Conservation (phyloP, 2,329 filamentous ascomycete species). For the Gliomastix tumulicola region DNA sequence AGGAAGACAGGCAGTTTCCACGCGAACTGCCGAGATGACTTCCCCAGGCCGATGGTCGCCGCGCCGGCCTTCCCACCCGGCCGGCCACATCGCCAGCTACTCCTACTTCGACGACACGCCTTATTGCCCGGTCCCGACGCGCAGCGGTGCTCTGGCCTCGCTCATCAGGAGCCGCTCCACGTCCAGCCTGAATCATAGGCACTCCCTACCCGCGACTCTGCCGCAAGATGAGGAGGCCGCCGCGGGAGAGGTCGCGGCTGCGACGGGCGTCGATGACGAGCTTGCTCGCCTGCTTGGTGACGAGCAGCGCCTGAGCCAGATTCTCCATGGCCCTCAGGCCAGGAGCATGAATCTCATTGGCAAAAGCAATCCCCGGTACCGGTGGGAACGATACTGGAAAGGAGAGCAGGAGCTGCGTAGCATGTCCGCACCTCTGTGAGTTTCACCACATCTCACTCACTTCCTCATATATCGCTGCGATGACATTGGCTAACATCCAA, state of each 20-base stretch:
- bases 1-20: too few relatives aligned
- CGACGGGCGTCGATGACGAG: constrained; percentile 32
- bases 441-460: constrained; percentile 1
- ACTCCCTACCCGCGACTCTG: too few relatives aligned
- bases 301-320: constrained; percentile 50
- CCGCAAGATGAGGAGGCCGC: constrained; percentile 24
- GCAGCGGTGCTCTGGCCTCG: constrained; percentile 27
- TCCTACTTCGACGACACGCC: not conserved
- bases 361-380: constrained; percentile 77
- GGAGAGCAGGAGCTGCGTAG: constrained; percentile 63
- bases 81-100: too few relatives aligned
- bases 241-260: constrained; percentile 10
- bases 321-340: constrained; percentile 64
- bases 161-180: constrained; percentile 29
- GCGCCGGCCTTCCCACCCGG: too few relatives aligned
- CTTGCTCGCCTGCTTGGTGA: constrained; percentile 38
- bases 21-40: too few relatives aligned
- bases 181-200: constrained; percentile 16
- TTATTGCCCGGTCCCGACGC: constrained; percentile 17
- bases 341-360: constrained; percentile 83
- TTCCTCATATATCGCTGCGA: too few relatives aligned
- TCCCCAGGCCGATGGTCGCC: too few relatives aligned
- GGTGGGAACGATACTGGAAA: constrained; percentile 84
- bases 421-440: constrained; percentile 65
- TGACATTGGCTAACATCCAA: too few relatives aligned